phyloP scores from a whole-genome alignment of 768 basidiomycete species.

The Tricholoma hemisulphureum region DNA sequence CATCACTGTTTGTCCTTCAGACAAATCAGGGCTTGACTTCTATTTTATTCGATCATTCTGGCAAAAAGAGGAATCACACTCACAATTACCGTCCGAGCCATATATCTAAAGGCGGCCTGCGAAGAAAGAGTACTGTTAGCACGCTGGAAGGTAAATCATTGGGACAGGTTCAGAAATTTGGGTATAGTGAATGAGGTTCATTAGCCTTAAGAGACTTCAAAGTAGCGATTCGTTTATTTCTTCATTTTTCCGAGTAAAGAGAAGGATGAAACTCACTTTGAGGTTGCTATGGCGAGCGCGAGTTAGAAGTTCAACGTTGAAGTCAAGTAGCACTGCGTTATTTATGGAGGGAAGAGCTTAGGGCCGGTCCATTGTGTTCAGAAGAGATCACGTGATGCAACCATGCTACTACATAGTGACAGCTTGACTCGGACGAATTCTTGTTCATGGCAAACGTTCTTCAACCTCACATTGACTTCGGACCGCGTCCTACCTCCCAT shows the following conservation, averaged over 20 bases:
- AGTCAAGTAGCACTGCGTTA: too few relatives aligned
- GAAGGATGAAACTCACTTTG: slow-evolving; percentile 32
- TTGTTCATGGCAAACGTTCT: slow-evolving; percentile 67
- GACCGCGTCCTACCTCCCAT: slow-evolving; percentile 56
- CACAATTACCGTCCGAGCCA: slow-evolving; percentile 22
- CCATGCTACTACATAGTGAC: neutral
- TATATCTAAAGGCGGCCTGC: neutral
- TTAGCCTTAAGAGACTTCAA: slow-evolving; percentile 63
- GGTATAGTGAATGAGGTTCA: slow-evolving; percentile 76
- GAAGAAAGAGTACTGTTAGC: slow-evolving; percentile 15
- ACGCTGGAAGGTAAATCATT: slow-evolving; percentile 7
- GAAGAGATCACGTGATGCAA: slow-evolving; percentile 7
- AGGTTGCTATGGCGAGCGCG: slow-evolving; percentile 13
- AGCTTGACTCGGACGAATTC: neutral
- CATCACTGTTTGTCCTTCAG: slow-evolving; percentile 73
- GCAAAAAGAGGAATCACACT: slow-evolving; percentile 19
- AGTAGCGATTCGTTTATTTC: slow-evolving; percentile 86
- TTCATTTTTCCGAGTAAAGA: slow-evolving; percentile 42
- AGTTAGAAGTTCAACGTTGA: too few relatives aligned
- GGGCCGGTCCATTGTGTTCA: slow-evolving; percentile 43
- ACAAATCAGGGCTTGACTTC: slow-evolving; percentile 91
- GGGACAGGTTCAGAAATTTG: slow-evolving; percentile 78
- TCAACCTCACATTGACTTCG: slow-evolving; percentile 63
- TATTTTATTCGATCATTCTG: slow-evolving; percentile 67
- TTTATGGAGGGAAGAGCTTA: slow-evolving; percentile 25